A percentile compares a stretch with the other conserved stretches of the same genome.
These are phyloP conservation scores for Penicillium paxilli DNA, from an alignment of 495 filamentous ascomycete species.

Conservation along the genomic window DNA sequence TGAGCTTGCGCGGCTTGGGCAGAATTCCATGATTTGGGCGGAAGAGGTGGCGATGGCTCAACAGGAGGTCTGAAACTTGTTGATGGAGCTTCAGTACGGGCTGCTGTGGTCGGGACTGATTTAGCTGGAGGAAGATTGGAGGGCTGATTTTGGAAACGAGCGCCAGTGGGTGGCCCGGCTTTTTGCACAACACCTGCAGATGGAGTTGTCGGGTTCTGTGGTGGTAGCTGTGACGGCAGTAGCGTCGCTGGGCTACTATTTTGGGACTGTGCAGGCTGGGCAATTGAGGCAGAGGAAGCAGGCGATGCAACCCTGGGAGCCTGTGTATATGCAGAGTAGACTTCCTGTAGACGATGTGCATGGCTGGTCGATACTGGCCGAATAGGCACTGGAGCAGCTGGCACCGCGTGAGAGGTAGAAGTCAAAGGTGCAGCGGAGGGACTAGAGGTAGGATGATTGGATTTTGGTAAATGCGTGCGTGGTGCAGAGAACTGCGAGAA, in stretches of 20 bases:
- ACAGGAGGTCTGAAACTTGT: background rate
- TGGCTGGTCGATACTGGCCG: background rate
- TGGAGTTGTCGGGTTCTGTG: too few relatives aligned
- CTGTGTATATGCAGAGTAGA: background rate
- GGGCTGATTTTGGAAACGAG: background rate
- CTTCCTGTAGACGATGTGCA: background rate
- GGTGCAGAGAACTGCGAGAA: background rate
- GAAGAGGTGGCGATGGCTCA: too few relatives aligned
- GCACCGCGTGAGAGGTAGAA: background rate
- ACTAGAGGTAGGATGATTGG: background rate
- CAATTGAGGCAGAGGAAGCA: background rate
- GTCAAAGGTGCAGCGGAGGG: background rate
- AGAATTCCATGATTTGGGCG: background rate
- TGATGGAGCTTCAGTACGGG: too few relatives aligned
- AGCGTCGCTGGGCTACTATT: too few relatives aligned
- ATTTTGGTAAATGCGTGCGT: background rate
- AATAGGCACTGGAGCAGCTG: background rate
- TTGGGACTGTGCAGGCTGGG: too few relatives aligned
- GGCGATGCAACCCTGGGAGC: background rate
- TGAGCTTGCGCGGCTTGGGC: background rate
- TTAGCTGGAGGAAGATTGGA: too few relatives aligned
- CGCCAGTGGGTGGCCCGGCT: too few relatives aligned
- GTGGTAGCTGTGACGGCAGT: too few relatives aligned
- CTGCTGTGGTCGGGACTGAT: too few relatives aligned
- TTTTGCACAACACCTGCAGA: too few relatives aligned